Percentiles rank a stretch among this genome's conserved stretches.
Evolutionary conservation across 148 eudicot species (phyloP).

Genomic region (Diospyros lotus): DNA sequence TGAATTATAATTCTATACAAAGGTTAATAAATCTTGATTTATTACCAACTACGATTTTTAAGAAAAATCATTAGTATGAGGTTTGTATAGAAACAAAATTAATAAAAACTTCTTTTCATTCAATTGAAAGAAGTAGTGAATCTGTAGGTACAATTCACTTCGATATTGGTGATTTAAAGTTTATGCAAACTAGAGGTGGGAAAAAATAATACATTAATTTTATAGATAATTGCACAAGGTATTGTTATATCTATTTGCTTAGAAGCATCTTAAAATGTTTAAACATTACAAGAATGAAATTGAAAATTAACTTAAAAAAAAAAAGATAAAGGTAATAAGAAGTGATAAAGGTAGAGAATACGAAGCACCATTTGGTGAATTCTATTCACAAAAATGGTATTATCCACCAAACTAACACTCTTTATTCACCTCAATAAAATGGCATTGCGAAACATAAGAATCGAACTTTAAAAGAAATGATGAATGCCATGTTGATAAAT

Average conservation of each 20-base stretch:
- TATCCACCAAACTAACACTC: neutral
- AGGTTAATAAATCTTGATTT: neutral
- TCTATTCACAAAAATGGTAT: neutral
- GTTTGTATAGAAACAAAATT: neutral
- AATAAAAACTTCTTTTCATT: neutral
- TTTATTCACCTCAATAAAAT: neutral
- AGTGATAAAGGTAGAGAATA: no score
- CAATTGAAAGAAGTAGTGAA: slow-evolving; percentile 1
- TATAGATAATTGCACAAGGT: slow-evolving; percentile 6
- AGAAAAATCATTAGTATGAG: neutral
- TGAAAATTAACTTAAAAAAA: neutral
- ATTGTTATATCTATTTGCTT: slow-evolving; percentile 4
- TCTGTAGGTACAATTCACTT: neutral
- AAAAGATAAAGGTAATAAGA: no score
- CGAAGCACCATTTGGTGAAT: neutral
- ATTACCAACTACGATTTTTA: neutral
- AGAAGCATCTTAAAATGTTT: neutral
- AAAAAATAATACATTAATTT: slow-evolving; percentile 10
- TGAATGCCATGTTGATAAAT: slow-evolving; percentile 4
- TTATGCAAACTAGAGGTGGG: slow-evolving; percentile 7
- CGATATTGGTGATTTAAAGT: slow-evolving; percentile 5
- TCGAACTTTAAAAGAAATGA: neutral
- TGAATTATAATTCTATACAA: neutral
- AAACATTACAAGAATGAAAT: neutral
- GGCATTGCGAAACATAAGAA: neutral